Evolutionary conservation across 768 basidiomycete species (phyloP).

Genomic region (Boletus rex-veris): DNA sequence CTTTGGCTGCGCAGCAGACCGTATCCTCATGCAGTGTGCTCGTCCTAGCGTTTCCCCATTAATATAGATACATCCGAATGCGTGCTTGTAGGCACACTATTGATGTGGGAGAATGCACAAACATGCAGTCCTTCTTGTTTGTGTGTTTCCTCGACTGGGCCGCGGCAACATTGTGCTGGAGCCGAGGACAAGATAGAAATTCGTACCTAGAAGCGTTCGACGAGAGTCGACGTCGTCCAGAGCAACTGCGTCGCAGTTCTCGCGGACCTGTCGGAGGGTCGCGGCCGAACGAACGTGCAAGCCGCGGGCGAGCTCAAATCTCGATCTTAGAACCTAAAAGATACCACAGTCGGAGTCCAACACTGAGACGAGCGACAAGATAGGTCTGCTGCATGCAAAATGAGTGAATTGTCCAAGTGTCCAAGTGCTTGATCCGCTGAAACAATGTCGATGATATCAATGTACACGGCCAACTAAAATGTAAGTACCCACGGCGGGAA

Average conservation of each 20-base stretch:
- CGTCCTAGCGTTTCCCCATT: too few species aligned
- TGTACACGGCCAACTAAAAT: constrained; percentile 13
- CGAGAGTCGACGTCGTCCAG: background rate
- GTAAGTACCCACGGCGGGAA: constrained; percentile 4
- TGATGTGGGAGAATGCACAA: too few species aligned
- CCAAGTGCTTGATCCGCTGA: constrained; percentile 14
- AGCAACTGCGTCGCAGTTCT: background rate
- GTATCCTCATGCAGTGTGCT: too few species aligned
- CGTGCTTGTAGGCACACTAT: too few species aligned
- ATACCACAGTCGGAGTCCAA: too few species aligned
- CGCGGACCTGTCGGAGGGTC: constrained; percentile 14
- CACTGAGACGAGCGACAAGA: too few species aligned
- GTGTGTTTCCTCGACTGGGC: background rate
- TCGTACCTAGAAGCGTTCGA: background rate
- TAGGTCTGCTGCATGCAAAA: constrained; percentile 2
- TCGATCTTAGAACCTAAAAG: background rate
- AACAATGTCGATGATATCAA: constrained; percentile 16
- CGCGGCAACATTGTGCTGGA: background rate
- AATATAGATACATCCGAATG: too few species aligned
- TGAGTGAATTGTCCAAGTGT: constrained; percentile 15
- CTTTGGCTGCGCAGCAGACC: background rate
- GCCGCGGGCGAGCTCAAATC: background rate
- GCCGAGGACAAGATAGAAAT: background rate
- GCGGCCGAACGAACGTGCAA: background rate
- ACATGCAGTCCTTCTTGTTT: too few species aligned